Evolutionary conservation across 2,329 filamentous ascomycete genomes (phyloP), one percentile per base, ranked within the genome.

Genomic region (Beauveria australis): DNA sequence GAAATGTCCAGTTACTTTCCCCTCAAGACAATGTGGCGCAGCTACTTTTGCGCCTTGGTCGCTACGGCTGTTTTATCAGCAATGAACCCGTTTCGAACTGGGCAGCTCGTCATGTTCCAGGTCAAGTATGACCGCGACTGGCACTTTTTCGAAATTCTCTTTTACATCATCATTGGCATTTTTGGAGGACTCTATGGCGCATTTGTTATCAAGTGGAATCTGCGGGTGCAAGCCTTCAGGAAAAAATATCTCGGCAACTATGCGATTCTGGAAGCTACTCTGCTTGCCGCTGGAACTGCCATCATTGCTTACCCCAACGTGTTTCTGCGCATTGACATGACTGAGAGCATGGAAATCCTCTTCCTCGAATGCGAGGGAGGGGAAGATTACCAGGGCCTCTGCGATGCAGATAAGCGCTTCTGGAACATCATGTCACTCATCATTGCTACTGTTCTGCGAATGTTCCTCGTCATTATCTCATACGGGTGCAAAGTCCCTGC

Each of bases 81-180:
- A 62, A 96, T 99, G 91, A 99, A 99, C 67, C 94, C 94, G 24
- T 99, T 99, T 75, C 81, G 94, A 57, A 97, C 94, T 0, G 94
- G 94, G 22, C 94, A 99, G 71, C 82, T 99, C 47, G 94, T 99
- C 83, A 97, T 99, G 93, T 99, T 99, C 74, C 92, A 96, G 69
- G 93, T 99, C 69, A 86, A 86, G 68, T 99, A 99, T 71, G 93
- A 97, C 73, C 88, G 93, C 46, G 88, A 89, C 46, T 99, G 94
- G 94, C 94, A 99, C 76, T 96, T 96, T 69, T 99, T 99, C 70
- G 94, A 99, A 72, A 81, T 94, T 3, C 74, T 96, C 28, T 97
- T 97, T 71, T 99, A 96, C 74, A 83, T 96, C 65, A 79, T 96
- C 58, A 85, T 99, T 64, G 94, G 94, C 52, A 82, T 94, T 30